Percentiles rank a stretch among this genome's conserved stretches.
phyloP scores from a whole-genome alignment of 345 rosid genomes.

The Chamaenerion angustifolium region DNA sequence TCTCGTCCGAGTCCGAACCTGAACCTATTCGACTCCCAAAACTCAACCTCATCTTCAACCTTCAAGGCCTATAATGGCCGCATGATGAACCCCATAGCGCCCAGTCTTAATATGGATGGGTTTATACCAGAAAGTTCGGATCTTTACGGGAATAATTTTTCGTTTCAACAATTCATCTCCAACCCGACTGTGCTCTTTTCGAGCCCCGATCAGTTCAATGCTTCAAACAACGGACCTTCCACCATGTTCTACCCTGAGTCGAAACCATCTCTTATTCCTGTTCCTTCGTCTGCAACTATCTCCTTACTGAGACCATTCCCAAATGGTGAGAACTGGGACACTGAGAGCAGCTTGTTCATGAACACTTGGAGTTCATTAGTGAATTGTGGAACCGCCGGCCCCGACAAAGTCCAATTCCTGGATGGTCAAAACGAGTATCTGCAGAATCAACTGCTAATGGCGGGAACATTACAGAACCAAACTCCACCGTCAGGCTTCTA shows the following conservation, averaged over 20 bases:
- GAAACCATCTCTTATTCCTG: neutral
- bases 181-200: neutral
- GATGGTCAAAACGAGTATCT: conserved; percentile 16
- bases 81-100: too few relatives aligned
- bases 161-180: neutral
- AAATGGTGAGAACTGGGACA: neutral
- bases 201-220: neutral
- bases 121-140: neutral
- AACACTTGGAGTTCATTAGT: neutral
- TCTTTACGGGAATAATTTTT: neutral
- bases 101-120: too few relatives aligned
- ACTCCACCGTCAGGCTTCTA: conserved; percentile 25
- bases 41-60: too few relatives aligned
- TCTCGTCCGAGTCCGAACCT: too few relatives aligned
- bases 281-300: neutral
- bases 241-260: conserved; percentile 10
- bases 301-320: neutral
- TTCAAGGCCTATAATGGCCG: too few relatives aligned
- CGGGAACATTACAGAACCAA: conserved; percentile 46
- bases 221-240: too few relatives aligned
- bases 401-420: conserved; percentile 23
- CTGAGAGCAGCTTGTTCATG: neutral
- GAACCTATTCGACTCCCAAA: too few relatives aligned
- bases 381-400: conserved; percentile 8
- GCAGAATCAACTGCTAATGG: conserved; percentile 33